These are phyloP conservation scores for Hericium erinaceus DNA, from an alignment of 768 basidiomycete species.

Conservation along the genomic window DNA sequence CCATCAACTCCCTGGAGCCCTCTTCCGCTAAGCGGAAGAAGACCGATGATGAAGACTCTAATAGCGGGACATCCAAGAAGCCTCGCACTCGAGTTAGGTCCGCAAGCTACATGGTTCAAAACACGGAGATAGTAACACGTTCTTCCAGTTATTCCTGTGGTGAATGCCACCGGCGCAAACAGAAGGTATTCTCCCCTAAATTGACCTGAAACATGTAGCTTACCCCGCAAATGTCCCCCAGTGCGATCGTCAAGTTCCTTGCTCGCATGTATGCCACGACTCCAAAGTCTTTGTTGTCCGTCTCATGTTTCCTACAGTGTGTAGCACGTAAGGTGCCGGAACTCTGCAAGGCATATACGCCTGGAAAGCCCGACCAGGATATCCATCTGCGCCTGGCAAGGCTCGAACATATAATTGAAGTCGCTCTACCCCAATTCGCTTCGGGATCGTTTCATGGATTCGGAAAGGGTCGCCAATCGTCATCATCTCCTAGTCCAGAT, in stretches of 20 bases:
- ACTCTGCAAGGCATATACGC: conserved; percentile 81
- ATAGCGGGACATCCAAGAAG: conserved; percentile 43
- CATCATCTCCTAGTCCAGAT: conserved; percentile 42
- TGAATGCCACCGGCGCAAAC: conserved; percentile 83
- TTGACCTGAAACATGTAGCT: conserved; percentile 1
- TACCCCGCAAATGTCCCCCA: conserved; percentile 19
- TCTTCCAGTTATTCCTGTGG: conserved; percentile 66
- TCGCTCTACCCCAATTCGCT: conserved; percentile 69
- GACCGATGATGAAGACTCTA: conserved; percentile 37
- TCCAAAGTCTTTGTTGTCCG: conserved; percentile 7
- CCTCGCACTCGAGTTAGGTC: conserved; percentile 69
- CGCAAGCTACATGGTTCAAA: conserved; percentile 9
- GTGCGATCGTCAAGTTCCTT: conserved; percentile 83
- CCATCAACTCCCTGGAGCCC: not conserved
- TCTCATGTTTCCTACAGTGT: conserved; percentile 36
- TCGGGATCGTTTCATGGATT: conserved; percentile 27
- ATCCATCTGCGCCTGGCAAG: conserved; percentile 63
- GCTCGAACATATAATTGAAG: conserved; percentile 74
- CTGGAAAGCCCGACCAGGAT: conserved; percentile 80
- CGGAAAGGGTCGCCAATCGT: conserved; percentile 28
- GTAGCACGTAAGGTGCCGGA: conserved; percentile 81
- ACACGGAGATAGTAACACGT: not conserved
- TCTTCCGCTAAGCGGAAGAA: conserved; percentile 41
- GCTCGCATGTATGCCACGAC: conserved; percentile 56
- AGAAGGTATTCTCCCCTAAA: conserved; percentile 45